Base-by-base conservation (phyloP, 2,329 filamentous ascomycete genomes). In the Orbilia oligospora region DNA sequence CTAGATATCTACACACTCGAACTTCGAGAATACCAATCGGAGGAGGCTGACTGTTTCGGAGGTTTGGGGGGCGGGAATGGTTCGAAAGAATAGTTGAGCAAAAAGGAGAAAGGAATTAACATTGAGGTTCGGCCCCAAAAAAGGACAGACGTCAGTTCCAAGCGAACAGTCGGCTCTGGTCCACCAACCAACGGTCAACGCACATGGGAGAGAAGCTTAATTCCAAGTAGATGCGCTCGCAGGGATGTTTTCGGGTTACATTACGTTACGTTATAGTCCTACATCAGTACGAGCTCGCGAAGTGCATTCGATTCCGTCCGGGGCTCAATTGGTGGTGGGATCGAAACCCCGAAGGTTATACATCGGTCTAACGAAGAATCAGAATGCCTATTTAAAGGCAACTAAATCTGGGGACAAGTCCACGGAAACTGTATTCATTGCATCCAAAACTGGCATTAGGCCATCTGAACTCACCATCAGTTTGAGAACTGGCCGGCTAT, bases 81-180 rank as follows among this genome's bases (percentile, higher is more conserved):
- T 55, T 33, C 27, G 20, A 36, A 38, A 24, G 33, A 12, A 38
- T 14, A 55, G 55, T 53, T 33, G 20, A 36, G 18, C 24, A 44
- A 63, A 46, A 58, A 48, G 36, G 46, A 41, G 69, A 55, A 46
- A 48, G n/a, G 48, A 76, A 30, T 4, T 8, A 71, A 71, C 41
- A 51, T 65, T 66, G 65, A 49, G 49, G 53, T 64, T 65, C 68
- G 67, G 48, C 22, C 48, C 48, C 44, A 33, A 78, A 65, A 65
- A 30, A 78, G 75, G 55, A 65, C 68, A 68, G 68, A 72, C 61
- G 75, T 68, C 63, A 71, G 66, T 49, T 49, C 53, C 56, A 66
- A 70, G 58, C 70, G 63, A 67, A 46, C 14, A 16, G n/a, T 12
- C 49, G 58, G 65, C 33, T 58, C 20, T 36, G 30, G n/a, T 18